Conservation (phyloP, 192 early-diverging fungal genomes). For the Ambispora gerdemannii region DNA sequence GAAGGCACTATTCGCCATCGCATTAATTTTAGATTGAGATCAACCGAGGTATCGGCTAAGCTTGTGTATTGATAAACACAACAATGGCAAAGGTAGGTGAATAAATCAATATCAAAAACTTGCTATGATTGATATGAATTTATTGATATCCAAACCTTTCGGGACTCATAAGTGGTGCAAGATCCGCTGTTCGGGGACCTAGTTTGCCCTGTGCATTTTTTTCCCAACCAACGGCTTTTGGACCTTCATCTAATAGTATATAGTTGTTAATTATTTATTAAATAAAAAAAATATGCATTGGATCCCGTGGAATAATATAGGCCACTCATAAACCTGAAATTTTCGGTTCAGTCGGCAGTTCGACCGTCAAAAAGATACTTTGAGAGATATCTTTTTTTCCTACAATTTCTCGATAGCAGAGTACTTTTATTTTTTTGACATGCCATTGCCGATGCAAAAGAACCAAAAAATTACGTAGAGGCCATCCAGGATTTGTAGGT, state of each 20-base stretch:
- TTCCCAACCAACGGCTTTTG: conserved; percentile 90
- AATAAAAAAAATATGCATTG: not conserved
- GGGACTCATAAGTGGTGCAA: conserved; percentile 90
- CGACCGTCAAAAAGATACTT: conserved; percentile 48
- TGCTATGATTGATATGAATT: too few species aligned
- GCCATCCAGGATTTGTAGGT: conserved; percentile 83
- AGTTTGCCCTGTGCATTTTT: conserved; percentile 74
- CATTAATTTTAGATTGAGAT: conserved; percentile 96
- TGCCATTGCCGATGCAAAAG: conserved; percentile 54
- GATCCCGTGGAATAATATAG: not conserved
- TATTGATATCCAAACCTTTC: conserved; percentile 35
- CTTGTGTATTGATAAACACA: conserved; percentile 36
- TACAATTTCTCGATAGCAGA: conserved; percentile 64
- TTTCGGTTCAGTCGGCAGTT: conserved; percentile 37
- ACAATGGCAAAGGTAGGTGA: not conserved
- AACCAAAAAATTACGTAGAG: conserved; percentile 83
- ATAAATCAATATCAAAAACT: not conserved
- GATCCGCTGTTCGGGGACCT: conserved; percentile 75
- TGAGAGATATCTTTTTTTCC: conserved; percentile 43
- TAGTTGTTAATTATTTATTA: not conserved
- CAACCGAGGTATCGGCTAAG: conserved; percentile 85
- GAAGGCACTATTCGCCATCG: conserved; percentile 89
- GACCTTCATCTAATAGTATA: conserved; percentile 35
- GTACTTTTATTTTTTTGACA: conserved; percentile 48
- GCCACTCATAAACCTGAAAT: too few species aligned